Base-by-base conservation (phyloP, 2,329 filamentous ascomycete species). In the Arthrobotrys sinensis region DNA sequence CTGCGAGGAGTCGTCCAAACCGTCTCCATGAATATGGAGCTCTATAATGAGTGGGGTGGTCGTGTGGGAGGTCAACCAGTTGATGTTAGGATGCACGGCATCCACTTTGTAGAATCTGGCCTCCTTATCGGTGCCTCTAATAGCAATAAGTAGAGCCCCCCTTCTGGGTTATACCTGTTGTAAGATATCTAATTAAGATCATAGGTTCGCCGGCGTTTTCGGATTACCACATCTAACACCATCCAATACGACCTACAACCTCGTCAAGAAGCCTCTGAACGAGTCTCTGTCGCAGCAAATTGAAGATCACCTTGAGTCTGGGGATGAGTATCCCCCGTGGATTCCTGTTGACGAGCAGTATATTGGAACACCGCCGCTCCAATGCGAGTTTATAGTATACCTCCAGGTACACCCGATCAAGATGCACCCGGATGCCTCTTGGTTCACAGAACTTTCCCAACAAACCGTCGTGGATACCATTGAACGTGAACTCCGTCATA, bases 351-450 rank as follows among this genome's bases (percentile, higher is more conserved):
- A 85, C 85, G 78, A 80, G 21, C 78, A 77, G 28, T 77, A 81
- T 80, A 19, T 83, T 82, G 88, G 21, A 90, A 91, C 78, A 85
- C 88, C 10, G 86, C 86, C 72, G 87, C 93, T 93, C 0, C 92
- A 93, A 81, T 99, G 96, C 87, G 96, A 99, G 84, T 93, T 93
- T 82, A 86, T 99, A 62, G 86, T 97, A 68, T 98, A 94, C 84
- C 86, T 95, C 34, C 96, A 98, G 83, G 87, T 95, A 46, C 88
- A 92, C 79, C 89, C 90, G 1, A 64, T 84, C 81, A 45, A 81
- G 46, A 63, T 75, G 45, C 63, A 72, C 38, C 63, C 63, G 8
- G 60, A 66, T 8, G 38, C 69, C 0, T 64, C 63, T 38, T 68
- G 65, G 67, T 66, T 76, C 52, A 32, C 65, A 8, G 60, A 48